Conservation (phyloP, 164 flowering plant species). For the Dillenia turbinata region DNA sequence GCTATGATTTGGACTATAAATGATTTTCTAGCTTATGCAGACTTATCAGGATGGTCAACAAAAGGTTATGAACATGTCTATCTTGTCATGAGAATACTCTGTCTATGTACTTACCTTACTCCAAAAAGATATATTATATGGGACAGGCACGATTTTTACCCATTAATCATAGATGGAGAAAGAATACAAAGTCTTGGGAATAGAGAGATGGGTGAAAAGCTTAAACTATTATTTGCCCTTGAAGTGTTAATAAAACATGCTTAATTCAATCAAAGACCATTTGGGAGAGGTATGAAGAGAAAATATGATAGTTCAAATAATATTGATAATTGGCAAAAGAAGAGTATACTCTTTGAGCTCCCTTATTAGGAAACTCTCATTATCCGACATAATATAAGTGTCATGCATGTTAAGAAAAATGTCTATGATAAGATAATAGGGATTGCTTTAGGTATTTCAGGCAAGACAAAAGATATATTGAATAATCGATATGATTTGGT, state of each 20-base stretch:
- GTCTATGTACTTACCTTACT: background rate
- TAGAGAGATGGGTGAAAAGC: background rate
- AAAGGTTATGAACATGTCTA: background rate
- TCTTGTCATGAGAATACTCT: background rate
- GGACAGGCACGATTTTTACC: background rate
- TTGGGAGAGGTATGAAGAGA: no score
- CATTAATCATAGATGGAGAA: background rate
- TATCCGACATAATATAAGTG: background rate
- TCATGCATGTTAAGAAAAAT: background rate
- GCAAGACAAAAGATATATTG: background rate
- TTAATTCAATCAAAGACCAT: no score
- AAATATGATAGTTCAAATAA: no score
- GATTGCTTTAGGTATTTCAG: background rate
- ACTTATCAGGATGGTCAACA: background rate
- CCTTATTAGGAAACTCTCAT: no score
- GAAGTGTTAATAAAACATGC: no score
- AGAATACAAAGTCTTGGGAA: background rate
- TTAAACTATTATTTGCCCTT: no score
- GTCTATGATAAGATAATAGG: background rate
- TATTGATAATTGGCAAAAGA: no score
- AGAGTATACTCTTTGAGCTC: no score
- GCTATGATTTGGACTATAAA: background rate
- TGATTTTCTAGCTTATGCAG: constrained; percentile 1
- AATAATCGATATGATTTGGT: background rate
- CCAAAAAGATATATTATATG: background rate